These are phyloP conservation scores for Fereydounia khargensis DNA, from an alignment of 1,284 basidiomycete species.

Conservation along the genomic window DNA sequence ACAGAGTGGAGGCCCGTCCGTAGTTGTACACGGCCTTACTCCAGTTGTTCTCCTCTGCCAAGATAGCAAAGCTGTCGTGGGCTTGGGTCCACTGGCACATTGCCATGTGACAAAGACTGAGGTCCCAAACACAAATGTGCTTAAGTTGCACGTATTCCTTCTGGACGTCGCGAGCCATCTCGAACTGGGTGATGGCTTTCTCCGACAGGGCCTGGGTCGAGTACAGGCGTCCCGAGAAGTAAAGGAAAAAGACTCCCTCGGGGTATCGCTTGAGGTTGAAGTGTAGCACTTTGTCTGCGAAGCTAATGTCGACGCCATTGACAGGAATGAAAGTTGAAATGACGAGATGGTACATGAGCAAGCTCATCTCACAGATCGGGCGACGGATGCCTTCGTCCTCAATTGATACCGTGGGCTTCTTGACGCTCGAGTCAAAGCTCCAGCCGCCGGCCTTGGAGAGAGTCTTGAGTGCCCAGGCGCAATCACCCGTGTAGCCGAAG, in stretches of 20 bases:
- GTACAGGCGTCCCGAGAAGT: conserved; percentile 56
- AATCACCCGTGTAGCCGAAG: conserved; percentile 55
- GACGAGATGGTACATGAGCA: conserved; percentile 53
- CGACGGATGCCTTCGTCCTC: conserved; percentile 40
- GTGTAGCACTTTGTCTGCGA: conserved; percentile 54
- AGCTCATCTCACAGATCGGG: conserved; percentile 51
- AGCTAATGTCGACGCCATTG: conserved; percentile 50
- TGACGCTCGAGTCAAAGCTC: conserved; percentile 19
- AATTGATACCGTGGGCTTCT: conserved; percentile 26
- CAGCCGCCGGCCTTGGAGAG: conserved; percentile 46
- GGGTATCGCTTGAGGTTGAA: conserved; percentile 54
- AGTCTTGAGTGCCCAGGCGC: conserved; percentile 40
- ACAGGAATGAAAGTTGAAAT: conserved; percentile 56
- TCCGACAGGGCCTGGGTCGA: conserved; percentile 50
- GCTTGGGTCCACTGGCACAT: conserved; percentile 44
- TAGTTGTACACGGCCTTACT: conserved; percentile 56
- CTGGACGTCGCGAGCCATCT: conserved; percentile 49
- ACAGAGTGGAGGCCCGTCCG: conserved; percentile 41
- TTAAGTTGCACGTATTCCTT: conserved; percentile 55
- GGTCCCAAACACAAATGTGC: conserved; percentile 56
- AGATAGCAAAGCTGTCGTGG: conserved; percentile 36
- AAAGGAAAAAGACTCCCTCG: conserved; percentile 55
- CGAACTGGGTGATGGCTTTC: conserved; percentile 47
- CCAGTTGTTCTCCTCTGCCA: conserved; percentile 55
- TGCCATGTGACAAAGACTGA: conserved; percentile 52